Percentiles rank a stretch among this genome's conserved stretches.
Evolutionary conservation across 2,329 filamentous ascomycete species (phyloP).

Genomic region (Neopestalotiopsis sp.): DNA sequence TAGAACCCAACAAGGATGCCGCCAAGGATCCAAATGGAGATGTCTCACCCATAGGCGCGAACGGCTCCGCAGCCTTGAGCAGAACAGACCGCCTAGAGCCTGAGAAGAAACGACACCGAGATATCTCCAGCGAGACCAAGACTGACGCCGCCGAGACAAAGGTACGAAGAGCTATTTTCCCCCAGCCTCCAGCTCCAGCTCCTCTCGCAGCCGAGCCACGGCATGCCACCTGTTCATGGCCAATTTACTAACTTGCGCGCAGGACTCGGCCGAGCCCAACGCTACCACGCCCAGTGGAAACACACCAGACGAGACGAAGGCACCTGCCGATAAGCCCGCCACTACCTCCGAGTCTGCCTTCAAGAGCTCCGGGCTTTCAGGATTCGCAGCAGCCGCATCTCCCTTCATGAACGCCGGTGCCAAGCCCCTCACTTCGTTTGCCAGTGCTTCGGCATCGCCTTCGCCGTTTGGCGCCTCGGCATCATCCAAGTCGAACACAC

Average conservation of each 20-base stretch:
- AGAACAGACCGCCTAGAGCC: slow-evolving; percentile 62
- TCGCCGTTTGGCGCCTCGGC: slow-evolving; percentile 42
- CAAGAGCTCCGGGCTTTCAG: slow-evolving; percentile 59
- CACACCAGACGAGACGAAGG: slow-evolving; percentile 24
- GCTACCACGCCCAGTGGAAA: slow-evolving; percentile 19
- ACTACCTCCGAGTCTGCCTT: slow-evolving; percentile 61
- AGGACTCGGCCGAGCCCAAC: slow-evolving; percentile 22
- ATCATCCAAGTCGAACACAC: slow-evolving; percentile 42
- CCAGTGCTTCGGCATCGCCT: slow-evolving; percentile 48
- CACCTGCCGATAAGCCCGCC: slow-evolving; percentile 29
- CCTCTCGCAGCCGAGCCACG: too few relatives aligned
- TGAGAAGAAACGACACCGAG: slow-evolving; percentile 69
- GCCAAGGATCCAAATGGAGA: slow-evolving; percentile 41
- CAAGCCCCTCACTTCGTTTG: slow-evolving; percentile 47
- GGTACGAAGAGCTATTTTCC: slow-evolving; percentile 33
- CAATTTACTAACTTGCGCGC: background rate
- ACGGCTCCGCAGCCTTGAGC: slow-evolving; percentile 46
- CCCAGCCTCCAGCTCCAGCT: slow-evolving; percentile 6
- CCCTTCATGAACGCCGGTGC: slow-evolving; percentile 33
- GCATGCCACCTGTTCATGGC: background rate
- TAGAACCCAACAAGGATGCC: slow-evolving; percentile 54
- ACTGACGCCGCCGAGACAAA: slow-evolving; percentile 35
- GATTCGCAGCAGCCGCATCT: slow-evolving; percentile 67
- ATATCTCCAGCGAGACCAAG: slow-evolving; percentile 48
- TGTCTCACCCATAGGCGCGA: slow-evolving; percentile 48